Evolutionary conservation across 768 basidiomycete genomes (phyloP).

Genomic region (Lactarius evosmus): DNA sequence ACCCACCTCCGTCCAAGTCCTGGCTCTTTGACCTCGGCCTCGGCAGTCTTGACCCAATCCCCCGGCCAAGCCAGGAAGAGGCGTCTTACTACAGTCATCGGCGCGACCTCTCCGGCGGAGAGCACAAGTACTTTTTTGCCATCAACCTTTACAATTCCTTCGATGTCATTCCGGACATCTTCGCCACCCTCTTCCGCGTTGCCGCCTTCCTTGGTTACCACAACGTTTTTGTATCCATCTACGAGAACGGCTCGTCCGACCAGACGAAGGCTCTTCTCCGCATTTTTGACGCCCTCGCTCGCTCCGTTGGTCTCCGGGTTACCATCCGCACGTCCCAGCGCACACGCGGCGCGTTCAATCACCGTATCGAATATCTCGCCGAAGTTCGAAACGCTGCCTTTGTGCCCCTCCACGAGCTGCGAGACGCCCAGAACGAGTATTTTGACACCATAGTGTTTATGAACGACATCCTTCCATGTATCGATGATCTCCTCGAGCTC

Average conservation of each 20-base stretch:
- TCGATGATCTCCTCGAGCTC: conserved; percentile 95
- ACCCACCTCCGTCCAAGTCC: conserved; percentile 51
- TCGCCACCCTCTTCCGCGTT: conserved; percentile 92
- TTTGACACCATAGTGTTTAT: conserved; percentile 98
- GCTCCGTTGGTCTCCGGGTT: conserved; percentile 86
- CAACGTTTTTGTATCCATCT: conserved; percentile 97
- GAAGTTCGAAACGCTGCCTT: conserved; percentile 99
- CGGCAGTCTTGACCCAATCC: conserved; percentile 29
- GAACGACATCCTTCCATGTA: conserved; percentile 98
- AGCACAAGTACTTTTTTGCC: conserved; percentile 99
- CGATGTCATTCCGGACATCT: conserved; percentile 96
- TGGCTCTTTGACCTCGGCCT: conserved; percentile 60
- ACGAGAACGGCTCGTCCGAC: conserved; percentile 98
- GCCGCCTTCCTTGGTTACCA: conserved; percentile 92
- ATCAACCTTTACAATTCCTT: conserved; percentile 99
- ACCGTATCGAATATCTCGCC: conserved; percentile 99
- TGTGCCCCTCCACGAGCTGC: conserved; percentile 89
- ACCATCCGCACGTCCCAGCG: conserved; percentile 91
- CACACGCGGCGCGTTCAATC: conserved; percentile 93
- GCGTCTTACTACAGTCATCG: conserved; percentile 35
- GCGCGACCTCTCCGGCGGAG: conserved; percentile 43
- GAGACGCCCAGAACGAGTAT: conserved; percentile 88
- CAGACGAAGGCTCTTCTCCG: conserved; percentile 96
- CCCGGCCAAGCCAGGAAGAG: conserved; percentile 43
- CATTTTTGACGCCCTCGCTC: conserved; percentile 91